A percentile compares a stretch with the other conserved stretches of the same genome.
phyloP scores from a whole-genome alignment of 1,139 yeast species.

The Kurtzmaniella natalensis region DNA sequence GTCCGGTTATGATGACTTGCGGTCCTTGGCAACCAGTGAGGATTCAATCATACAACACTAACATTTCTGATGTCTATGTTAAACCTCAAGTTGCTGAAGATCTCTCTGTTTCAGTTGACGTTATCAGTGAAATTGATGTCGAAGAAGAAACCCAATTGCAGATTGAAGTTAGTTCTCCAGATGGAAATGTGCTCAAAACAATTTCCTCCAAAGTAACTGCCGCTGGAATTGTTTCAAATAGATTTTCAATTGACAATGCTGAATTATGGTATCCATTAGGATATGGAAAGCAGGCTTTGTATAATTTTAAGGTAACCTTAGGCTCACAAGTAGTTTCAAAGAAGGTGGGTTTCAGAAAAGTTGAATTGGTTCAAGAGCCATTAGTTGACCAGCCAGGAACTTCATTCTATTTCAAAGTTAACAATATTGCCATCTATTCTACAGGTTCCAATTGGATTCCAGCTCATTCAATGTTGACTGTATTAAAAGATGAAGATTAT shows the following conservation, averaged over 20 bases:
- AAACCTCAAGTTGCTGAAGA: too few relatives aligned
- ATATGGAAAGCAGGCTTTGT: slow-evolving; percentile 32
- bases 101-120: slow-evolving; percentile 6
- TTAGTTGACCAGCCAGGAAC: slow-evolving; percentile 27
- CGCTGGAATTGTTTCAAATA: background rate
- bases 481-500: slow-evolving; percentile 28
- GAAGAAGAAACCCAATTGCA: too few relatives aligned
- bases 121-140: background rate
- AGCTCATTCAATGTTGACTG: slow-evolving; percentile 34
- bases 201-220: background rate
- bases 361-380: slow-evolving; percentile 34
- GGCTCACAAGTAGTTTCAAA: slow-evolving; percentile 8
- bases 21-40: slow-evolving; percentile 43
- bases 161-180: slow-evolving; percentile 1
- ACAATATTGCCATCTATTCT: slow-evolving; percentile 31
- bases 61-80: slow-evolving; percentile 8
- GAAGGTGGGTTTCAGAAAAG: slow-evolving; percentile 32
- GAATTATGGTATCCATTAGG: slow-evolving; percentile 41
- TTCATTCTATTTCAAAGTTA: slow-evolving; percentile 38
- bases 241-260: slow-evolving; percentile 15
- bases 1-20: slow-evolving; percentile 43
- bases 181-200: background rate
- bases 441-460: slow-evolving; percentile 50
- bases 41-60: slow-evolving; percentile 20
- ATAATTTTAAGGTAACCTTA: slow-evolving; percentile 17